Percentiles rank a stretch among this genome's conserved stretches.
phyloP scores from a whole-genome alignment of 2,329 filamentous ascomycete genomes.

The Neoscytalidium dimidiatum region DNA sequence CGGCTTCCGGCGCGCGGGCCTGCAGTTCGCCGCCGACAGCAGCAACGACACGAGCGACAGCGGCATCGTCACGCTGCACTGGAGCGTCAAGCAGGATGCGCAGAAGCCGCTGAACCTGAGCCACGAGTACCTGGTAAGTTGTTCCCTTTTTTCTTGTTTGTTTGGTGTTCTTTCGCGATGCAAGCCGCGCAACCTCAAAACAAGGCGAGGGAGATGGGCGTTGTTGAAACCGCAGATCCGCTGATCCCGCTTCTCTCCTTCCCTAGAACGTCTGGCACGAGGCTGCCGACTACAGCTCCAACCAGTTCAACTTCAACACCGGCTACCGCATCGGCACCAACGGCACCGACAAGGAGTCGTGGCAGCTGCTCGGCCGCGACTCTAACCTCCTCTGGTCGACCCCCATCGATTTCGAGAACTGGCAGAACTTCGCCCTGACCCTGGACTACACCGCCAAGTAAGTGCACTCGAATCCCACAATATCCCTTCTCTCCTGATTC shows the following conservation, averaged over 20 bases:
- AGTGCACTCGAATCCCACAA: too few species aligned
- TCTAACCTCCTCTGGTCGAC: slow-evolving; percentile 50
- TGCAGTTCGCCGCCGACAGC: slow-evolving; percentile 54
- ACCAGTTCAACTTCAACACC: slow-evolving; percentile 54
- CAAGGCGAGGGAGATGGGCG: too few species aligned
- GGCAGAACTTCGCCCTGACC: slow-evolving; percentile 64
- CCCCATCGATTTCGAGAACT: slow-evolving; percentile 51
- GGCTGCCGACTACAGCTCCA: slow-evolving; percentile 40
- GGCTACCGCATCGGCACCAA: slow-evolving; percentile 53
- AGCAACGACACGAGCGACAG: slow-evolving; percentile 54
- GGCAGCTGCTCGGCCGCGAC: slow-evolving; percentile 41
- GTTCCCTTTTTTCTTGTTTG: slow-evolving; percentile 22
- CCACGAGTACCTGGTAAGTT: slow-evolving; percentile 62
- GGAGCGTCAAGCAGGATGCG: slow-evolving; percentile 57
- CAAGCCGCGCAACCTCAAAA: too few species aligned
- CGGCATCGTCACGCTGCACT: slow-evolving; percentile 64
- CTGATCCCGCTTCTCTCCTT: background rate
- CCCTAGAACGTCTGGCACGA: slow-evolving; percentile 41
- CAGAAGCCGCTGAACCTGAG: slow-evolving; percentile 57
- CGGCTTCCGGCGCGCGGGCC: slow-evolving; percentile 63
- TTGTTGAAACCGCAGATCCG: background rate
- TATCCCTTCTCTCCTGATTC: too few species aligned
- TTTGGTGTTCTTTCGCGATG: too few species aligned
- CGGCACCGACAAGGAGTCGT: slow-evolving; percentile 50
- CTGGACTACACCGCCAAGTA: slow-evolving; percentile 60